Conservation (phyloP, 345 rosid genomes). For the Aurinia saxatilis region DNA sequence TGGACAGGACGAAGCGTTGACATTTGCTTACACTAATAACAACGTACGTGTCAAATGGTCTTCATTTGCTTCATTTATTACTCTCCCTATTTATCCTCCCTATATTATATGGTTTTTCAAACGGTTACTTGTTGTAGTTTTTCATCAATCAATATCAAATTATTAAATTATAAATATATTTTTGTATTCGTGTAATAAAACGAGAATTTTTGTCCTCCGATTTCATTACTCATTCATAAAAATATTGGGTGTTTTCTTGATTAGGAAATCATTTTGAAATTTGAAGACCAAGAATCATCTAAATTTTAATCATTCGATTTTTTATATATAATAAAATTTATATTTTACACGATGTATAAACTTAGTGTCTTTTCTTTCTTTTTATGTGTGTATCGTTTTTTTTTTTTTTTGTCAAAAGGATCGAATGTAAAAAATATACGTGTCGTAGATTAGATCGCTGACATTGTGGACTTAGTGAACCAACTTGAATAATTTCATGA, state of each 20-base stretch:
- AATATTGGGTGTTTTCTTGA: too few species aligned
- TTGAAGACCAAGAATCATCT: too few species aligned
- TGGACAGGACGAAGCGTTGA: slow-evolving; percentile 26
- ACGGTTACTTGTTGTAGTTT: background rate
- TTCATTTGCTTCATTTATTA: slow-evolving; percentile 14
- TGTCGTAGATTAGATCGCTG: slow-evolving; percentile 7
- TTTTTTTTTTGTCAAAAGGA: background rate
- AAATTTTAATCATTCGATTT: too few species aligned
- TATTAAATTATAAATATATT: too few species aligned
- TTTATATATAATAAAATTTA: too few species aligned
- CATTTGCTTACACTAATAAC: slow-evolving; percentile 16
- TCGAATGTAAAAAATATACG: background rate
- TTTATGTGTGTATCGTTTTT: background rate
- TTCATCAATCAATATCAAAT: too few species aligned
- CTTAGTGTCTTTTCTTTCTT: background rate
- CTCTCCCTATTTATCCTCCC: background rate
- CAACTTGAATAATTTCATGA: slow-evolving; percentile 4
- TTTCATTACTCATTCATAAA: background rate
- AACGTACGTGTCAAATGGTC: slow-evolving; percentile 30
- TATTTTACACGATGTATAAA: too few species aligned
- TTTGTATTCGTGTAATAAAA: background rate
- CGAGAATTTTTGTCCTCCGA: background rate
- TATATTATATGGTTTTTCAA: background rate
- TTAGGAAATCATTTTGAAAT: too few species aligned
- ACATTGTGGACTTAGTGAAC: slow-evolving; percentile 20